Evolutionary conservation across 345 rosid species (phyloP).

Genomic region (Eucalyptus paniculata): DNA sequence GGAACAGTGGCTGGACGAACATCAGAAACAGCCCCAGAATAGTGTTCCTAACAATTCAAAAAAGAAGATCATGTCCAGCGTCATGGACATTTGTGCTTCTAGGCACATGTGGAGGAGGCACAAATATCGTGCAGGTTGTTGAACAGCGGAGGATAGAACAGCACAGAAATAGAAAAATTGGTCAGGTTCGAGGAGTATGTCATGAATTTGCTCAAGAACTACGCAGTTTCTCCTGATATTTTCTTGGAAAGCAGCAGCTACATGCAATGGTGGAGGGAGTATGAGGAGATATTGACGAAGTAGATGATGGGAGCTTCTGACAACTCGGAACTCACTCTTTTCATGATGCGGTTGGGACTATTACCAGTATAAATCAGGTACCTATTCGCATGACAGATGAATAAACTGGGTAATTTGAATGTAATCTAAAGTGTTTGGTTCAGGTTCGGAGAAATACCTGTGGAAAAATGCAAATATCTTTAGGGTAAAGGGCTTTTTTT

Average conservation of each 20-base stretch:
- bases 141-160: not conserved
- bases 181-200: slow-evolving; percentile 22
- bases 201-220: slow-evolving; percentile 17
- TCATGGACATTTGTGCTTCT: slow-evolving; percentile 65
- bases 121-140: slow-evolving; percentile 1
- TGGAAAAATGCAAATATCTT: too few relatives aligned
- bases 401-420: not conserved
- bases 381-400: not conserved
- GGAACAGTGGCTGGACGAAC: slow-evolving; percentile 31
- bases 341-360: slow-evolving; percentile 16
- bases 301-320: not conserved
- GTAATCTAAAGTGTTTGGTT: not conserved
- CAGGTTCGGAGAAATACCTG: fast-evolving
- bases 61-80: not conserved
- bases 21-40: not conserved
- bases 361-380: not conserved
- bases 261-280: slow-evolving; percentile 39
- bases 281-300: slow-evolving; percentile 1
- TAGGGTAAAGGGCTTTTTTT: too few relatives aligned
- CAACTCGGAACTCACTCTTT: slow-evolving; percentile 9
- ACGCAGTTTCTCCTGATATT: slow-evolving; percentile 53
- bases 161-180: not conserved
- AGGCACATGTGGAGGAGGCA: slow-evolving; percentile 72
- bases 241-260: slow-evolving; percentile 48
- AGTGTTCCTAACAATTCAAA: not conserved